These are phyloP conservation scores for Ichthyophthirius multifiliis DNA, from an alignment of 169 alveolate genomes.

Conservation along the genomic window DNA sequence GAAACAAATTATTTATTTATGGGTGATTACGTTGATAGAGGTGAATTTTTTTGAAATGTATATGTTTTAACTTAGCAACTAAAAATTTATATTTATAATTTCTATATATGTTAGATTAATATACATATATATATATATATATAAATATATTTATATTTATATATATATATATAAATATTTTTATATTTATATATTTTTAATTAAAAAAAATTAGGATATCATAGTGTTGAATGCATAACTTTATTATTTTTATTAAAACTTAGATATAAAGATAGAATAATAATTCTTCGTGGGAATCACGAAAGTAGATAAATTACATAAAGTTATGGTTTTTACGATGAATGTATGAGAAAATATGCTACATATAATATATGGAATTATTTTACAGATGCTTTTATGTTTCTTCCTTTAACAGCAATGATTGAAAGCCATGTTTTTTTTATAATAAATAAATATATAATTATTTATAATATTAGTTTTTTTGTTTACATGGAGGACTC, in stretches of 20 bases:
- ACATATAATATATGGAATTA: slow-evolving; percentile 94
- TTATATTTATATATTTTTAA: slow-evolving; percentile 43
- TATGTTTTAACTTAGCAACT: neutral
- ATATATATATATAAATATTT: neutral
- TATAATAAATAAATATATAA: neutral
- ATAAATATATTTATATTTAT: slow-evolving; percentile 96
- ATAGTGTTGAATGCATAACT: slow-evolving; percentile 92
- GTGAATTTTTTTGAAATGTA: neutral
- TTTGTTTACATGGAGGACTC: slow-evolving; percentile 98
- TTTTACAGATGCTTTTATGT: slow-evolving; percentile 96
- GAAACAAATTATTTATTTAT: neutral
- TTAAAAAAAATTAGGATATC: slow-evolving; percentile 29
- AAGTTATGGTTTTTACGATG: slow-evolving; percentile 98
- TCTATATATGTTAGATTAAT: slow-evolving; percentile 86
- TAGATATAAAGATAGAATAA: slow-evolving; percentile 67
- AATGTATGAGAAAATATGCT: slow-evolving; percentile 96
- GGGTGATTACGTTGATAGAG: neutral
- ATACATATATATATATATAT: slow-evolving; percentile 95
- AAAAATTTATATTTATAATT: neutral
- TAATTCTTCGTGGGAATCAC: slow-evolving; percentile 95
- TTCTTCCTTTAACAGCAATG: slow-evolving; percentile 94
- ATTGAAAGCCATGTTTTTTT: slow-evolving; percentile 74
- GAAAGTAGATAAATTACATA: slow-evolving; percentile 95
- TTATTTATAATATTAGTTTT: slow-evolving; percentile 66
- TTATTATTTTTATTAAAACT: slow-evolving; percentile 90